Evolutionary conservation across 2,329 filamentous ascomycete genomes (phyloP).

Genomic region (Dothidotthia symphoricarpi): DNA sequence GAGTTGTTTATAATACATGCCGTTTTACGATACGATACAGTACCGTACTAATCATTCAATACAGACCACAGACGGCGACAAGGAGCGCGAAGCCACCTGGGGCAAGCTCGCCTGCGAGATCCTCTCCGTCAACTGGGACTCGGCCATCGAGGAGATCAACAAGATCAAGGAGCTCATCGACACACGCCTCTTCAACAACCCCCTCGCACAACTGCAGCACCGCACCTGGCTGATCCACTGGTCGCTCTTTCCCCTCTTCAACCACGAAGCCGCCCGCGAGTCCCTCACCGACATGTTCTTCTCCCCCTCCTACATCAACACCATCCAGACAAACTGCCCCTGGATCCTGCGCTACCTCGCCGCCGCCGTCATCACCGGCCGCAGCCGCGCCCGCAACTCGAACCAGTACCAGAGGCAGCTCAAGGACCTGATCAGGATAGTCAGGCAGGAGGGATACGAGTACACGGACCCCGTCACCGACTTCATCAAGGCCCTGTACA

Average conservation of each 20-base stretch:
- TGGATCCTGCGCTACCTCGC: slow-evolving; percentile 95
- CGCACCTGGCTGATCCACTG: slow-evolving; percentile 98
- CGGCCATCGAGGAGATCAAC: slow-evolving; percentile 66
- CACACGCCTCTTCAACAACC: slow-evolving; percentile 92
- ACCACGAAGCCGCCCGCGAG: slow-evolving; percentile 89
- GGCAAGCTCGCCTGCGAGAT: slow-evolving; percentile 97
- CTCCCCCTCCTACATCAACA: slow-evolving; percentile 97
- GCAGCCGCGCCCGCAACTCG: slow-evolving; percentile 62
- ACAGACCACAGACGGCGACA: slow-evolving; percentile 91
- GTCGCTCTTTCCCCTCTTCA: slow-evolving; percentile 98
- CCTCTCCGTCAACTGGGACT: slow-evolving; percentile 91
- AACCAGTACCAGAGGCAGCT: slow-evolving; percentile 98
- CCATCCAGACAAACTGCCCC: slow-evolving; percentile 94
- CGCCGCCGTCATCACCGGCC: slow-evolving; percentile 92
- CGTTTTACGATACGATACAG: too few relatives aligned
- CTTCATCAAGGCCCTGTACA: slow-evolving; percentile 93
- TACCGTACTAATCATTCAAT: too few relatives aligned
- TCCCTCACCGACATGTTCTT: slow-evolving; percentile 94
- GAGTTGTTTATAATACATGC: slow-evolving; percentile 11
- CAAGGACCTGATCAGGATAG: slow-evolving; percentile 93
- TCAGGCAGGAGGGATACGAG: slow-evolving; percentile 96
- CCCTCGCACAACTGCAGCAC: slow-evolving; percentile 91
- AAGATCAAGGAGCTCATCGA: slow-evolving; percentile 75
- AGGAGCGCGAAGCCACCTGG: slow-evolving; percentile 93
- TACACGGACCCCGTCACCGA: slow-evolving; percentile 94